Evolutionary conservation across 192 early-diverging fungal species (phyloP), one percentile per base, ranked within the genome.

Genomic region (Coemansia sp.): DNA sequence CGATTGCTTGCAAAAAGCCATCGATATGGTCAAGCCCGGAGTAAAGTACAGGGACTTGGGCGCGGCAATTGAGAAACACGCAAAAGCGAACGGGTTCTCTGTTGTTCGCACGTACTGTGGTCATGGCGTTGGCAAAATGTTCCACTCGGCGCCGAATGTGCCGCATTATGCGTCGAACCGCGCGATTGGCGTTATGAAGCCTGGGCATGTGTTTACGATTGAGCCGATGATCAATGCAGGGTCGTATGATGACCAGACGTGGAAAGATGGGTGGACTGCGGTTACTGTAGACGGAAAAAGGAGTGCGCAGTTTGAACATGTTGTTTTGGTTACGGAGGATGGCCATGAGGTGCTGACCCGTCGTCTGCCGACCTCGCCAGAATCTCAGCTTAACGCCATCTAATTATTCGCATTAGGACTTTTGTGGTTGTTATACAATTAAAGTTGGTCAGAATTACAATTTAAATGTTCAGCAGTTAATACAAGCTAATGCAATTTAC

Each of bases 221-320:
- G 97, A 99, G 77, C 97, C 95, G n/a, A 98, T 98, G 95, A 98
- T 99, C 80, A 92, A 89, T 62, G 93, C 92, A 61, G 95, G 95
- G 53, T 47, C n/a, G 20, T 87, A 78, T 78, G 60, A 81, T 38
- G 88, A 93, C 57, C 81, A 85, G 67, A 85, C 85, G 29, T 91
- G 89, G 90, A 81, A 85, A 14, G 90, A 92, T 59, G 73, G 83
- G 65, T 98, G 95, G 96, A 99, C 94, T 6, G 87, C 86, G 0
- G 90, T 90, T 2, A 99, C 97, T 7, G 65, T 64, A 52, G 97
- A 99, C 65, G 97, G 97, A 41, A 95, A 94, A 80, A 85, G 95
- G 23, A 92, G 90, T 20, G 97, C 96, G 3, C 96, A 97, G 85
- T 99, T 99, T 79, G 96, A 99, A 72, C 90, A 99, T 68, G 94